Evolutionary conservation across 331 rosid genomes (phyloP).

Genomic region (Malus hybrid): DNA sequence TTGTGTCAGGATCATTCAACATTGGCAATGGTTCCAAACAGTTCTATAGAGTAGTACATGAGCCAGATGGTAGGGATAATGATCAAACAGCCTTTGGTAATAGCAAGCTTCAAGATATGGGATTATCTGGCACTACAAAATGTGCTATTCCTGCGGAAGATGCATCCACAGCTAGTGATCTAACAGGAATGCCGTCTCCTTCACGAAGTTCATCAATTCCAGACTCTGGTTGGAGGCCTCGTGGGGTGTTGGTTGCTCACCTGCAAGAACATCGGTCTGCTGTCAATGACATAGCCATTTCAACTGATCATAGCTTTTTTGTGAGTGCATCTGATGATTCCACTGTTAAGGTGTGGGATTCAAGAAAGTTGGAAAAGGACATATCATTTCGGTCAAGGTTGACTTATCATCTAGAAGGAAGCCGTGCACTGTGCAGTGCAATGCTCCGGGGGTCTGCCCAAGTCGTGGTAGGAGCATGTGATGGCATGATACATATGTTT

Average conservation of each 20-base stretch:
- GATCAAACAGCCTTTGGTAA: conserved; percentile 51
- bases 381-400: conserved; percentile 91
- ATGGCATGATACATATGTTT: conserved; percentile 81
- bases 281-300: conserved; percentile 81
- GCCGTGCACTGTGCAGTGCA: conserved; percentile 73
- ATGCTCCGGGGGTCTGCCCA: conserved; percentile 85
- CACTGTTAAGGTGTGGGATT: conserved; percentile 94
- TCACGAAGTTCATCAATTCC: conserved; percentile 53
- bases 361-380: conserved; percentile 89
- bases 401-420: conserved; percentile 94
- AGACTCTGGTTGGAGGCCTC: conserved; percentile 96
- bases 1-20: conserved; percentile 81
- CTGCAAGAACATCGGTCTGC: conserved; percentile 96
- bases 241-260: conserved; percentile 93
- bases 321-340: conserved; percentile 95
- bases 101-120: conserved; percentile 65
- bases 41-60: conserved; percentile 94
- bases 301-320: conserved; percentile 85
- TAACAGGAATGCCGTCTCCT: conserved; percentile 54
- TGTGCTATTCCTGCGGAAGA: conserved; percentile 50
- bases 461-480: conserved; percentile 92
- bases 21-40: conserved; percentile 73
- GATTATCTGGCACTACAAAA: conserved; percentile 46
- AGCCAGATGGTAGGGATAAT: conserved; percentile 87
- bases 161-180: conserved; percentile 49